phyloP scores from a whole-genome alignment of 1,284 basidiomycete genomes.

The Ceratobasidium theobromae region DNA sequence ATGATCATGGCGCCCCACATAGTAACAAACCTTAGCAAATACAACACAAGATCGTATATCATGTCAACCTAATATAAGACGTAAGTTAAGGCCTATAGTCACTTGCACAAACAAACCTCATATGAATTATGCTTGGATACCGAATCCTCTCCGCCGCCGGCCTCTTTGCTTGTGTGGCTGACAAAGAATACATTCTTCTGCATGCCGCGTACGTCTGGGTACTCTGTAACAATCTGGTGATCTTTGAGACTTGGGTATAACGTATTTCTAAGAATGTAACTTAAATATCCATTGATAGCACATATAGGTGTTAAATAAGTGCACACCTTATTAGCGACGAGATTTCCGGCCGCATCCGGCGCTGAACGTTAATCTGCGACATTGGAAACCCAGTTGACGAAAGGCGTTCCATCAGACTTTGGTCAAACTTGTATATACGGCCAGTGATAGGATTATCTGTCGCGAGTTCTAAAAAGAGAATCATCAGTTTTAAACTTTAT shows the following conservation, averaged over 20 bases:
- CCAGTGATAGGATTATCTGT: constrained; percentile 54
- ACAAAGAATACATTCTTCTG: constrained; percentile 60
- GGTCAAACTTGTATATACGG: constrained; percentile 55
- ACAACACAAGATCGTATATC: constrained; percentile 67
- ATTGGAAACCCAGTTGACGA: constrained; percentile 54
- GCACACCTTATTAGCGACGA: constrained; percentile 50
- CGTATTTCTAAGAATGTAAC: constrained; percentile 48
- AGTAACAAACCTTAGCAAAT: constrained; percentile 57
- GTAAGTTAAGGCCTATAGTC: background rate
- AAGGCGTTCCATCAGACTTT: constrained; percentile 64
- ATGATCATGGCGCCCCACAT: too few relatives aligned
- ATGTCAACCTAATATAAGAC: constrained; percentile 57
- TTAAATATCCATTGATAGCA: background rate
- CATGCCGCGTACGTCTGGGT: constrained; percentile 59
- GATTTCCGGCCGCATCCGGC: constrained; percentile 52
- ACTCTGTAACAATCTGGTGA: constrained; percentile 52
- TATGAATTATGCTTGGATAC: constrained; percentile 63
- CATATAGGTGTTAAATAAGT: constrained; percentile 9
- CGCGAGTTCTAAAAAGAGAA: constrained; percentile 49
- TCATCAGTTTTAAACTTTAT: background rate
- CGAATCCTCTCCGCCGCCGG: constrained; percentile 55
- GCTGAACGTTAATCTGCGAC: constrained; percentile 51
- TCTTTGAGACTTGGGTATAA: constrained; percentile 62
- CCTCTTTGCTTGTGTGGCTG: constrained; percentile 57
- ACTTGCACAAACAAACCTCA: constrained; percentile 49